These are phyloP conservation scores for Backusella parvicylindrica DNA, from an alignment of 192 early-diverging fungal genomes.

Conservation along the genomic window DNA sequence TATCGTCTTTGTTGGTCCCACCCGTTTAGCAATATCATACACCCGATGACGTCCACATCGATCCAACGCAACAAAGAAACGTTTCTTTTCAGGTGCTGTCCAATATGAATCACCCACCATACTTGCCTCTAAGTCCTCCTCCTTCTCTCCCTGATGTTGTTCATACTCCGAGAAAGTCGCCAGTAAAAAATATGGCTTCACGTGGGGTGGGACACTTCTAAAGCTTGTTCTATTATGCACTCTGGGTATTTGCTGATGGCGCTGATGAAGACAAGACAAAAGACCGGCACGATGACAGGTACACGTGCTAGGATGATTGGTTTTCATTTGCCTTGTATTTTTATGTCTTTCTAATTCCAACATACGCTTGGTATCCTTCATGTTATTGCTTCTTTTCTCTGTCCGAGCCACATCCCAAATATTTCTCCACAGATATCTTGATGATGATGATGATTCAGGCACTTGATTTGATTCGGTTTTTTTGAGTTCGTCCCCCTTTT, in stretches of 20 bases:
- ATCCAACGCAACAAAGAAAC: conserved; percentile 18
- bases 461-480: not conserved
- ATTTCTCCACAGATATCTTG: not conserved
- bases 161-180: not conserved
- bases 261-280: not conserved
- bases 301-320: not conserved
- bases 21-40: not conserved
- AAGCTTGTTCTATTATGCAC: not conserved
- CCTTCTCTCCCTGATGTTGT: not conserved
- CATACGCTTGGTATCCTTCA: not conserved
- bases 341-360: not conserved
- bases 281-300: not conserved
- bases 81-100: not conserved
- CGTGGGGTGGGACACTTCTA: not conserved
- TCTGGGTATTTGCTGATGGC: not conserved
- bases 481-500: not conserved
- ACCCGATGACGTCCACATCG: conserved; percentile 1
- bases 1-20: conserved; percentile 14
- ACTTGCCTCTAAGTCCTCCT: not conserved
- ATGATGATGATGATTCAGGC: too few species aligned
- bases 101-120: conserved; percentile 14
- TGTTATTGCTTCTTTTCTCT: not conserved
- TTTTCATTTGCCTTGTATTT: not conserved
- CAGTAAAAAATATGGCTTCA: not conserved
- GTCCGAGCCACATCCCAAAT: not conserved